A percentile compares a stretch with the other conserved stretches of the same genome.
Evolutionary conservation across 1,284 basidiomycete species (phyloP).

Genomic region (Rhodotorula sp.): DNA sequence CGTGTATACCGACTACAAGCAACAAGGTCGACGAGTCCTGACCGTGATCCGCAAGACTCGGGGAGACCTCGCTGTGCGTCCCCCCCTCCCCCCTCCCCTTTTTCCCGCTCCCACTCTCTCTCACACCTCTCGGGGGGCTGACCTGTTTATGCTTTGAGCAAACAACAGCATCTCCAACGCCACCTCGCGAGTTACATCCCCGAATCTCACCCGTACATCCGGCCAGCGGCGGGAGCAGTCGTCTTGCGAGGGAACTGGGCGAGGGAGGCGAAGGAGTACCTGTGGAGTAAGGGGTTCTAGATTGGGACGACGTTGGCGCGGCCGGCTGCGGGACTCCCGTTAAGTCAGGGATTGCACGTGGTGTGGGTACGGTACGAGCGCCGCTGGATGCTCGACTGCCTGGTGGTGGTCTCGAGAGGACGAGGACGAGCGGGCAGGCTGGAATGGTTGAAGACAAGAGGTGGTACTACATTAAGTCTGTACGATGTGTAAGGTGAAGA

Average conservation of each 20-base stretch:
- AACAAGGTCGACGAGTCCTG: constrained; percentile 15
- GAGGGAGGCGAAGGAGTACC: constrained; percentile 33
- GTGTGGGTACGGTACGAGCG: not conserved
- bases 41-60: constrained; percentile 33
- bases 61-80: constrained; percentile 31
- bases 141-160: not conserved
- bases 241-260: constrained; percentile 33
- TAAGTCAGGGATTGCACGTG: no score
- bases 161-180: constrained; percentile 14
- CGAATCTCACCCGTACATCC: constrained; percentile 4
- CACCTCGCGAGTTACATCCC: constrained; percentile 19
- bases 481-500: not conserved
- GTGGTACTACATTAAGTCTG: not conserved
- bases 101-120: not conserved
- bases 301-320: no score
- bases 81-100: no score
- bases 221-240: constrained; percentile 27
- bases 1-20: constrained; percentile 25
- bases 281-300: constrained; percentile 28
- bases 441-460: not conserved
- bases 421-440: not conserved
- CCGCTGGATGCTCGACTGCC: not conserved
- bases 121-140: no score
- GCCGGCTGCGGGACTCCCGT: no score
- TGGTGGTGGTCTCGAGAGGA: not conserved